A percentile compares a stretch with the other conserved stretches of the same genome.
Conservation (phyloP, 1,284 basidiomycete species). For the Ceratobasidium sp. region DNA sequence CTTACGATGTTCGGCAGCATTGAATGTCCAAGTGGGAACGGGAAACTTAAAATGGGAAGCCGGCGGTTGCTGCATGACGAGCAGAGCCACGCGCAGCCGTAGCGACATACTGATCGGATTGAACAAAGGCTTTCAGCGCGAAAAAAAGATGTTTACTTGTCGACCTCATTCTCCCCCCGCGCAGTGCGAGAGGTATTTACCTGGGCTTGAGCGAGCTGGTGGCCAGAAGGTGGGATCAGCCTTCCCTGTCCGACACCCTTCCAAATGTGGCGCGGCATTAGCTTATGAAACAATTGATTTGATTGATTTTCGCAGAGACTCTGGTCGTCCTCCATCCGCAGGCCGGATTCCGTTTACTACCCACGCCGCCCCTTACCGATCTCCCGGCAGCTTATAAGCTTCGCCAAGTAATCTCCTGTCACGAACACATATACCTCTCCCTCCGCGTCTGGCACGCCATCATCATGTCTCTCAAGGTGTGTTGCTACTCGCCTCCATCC, state of each 20-base stretch:
- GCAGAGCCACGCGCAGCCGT: background rate
- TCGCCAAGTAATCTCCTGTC: constrained; percentile 7
- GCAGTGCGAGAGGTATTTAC: background rate
- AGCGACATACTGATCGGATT: background rate
- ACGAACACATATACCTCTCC: constrained; percentile 7
- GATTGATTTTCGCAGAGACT: constrained; percentile 5
- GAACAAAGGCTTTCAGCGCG: constrained; percentile 11
- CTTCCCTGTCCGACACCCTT: background rate
- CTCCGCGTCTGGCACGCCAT: constrained; percentile 15
- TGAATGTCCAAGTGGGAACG: constrained; percentile 1
- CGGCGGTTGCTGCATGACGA: constrained; percentile 27
- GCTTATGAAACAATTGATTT: constrained; percentile 19
- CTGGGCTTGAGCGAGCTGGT: background rate
- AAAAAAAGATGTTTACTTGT: background rate
- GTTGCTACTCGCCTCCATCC: background rate
- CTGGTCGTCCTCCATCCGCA: constrained; percentile 28
- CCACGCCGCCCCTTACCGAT: constrained; percentile 19
- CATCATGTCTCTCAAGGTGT: constrained; percentile 50
- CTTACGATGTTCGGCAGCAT: no score
- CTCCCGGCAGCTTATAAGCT: background rate
- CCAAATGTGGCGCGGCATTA: constrained; percentile 5
- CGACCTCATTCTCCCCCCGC: background rate
- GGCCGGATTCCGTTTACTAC: constrained; percentile 31
- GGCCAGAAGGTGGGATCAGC: constrained; percentile 11
- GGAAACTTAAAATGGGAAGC: constrained; percentile 3